Base-by-base conservation (phyloP, 306 rosid genomes). In the barrel medic (Medicago truncatula) region DNA sequence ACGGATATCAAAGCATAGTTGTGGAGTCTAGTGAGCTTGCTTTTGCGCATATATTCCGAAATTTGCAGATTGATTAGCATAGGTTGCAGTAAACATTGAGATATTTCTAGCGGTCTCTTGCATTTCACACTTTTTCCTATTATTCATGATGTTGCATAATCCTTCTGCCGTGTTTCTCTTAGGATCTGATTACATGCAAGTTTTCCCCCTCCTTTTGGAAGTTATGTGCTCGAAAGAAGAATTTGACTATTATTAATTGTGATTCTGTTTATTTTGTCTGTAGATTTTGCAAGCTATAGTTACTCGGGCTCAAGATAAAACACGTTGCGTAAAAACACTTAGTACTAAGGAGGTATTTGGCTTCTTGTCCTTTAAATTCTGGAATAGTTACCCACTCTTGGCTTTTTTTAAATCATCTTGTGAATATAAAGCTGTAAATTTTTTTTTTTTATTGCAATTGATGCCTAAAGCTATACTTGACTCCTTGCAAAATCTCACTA, bases 251-350 rank as follows among this genome's bases (percentile, higher is more conserved):
- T 40, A 52, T 69, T 46, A 15, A 49, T 64, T 16, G 72, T 67
- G 70, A 82, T 65, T 67, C 36, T 34, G 38, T 73, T 66, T 78
- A 44, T 56, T 79, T 64, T 71, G 9, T 40, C 8, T 71, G 40
- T 85, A 92, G 99, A 92, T 92, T 86, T 87, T 95, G 87, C 99
- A 95, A 84, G 88, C 93, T 38, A 89, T 95, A 80, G 97, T 95
- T 83, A 86, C 88, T 64, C 91, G 92, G 72, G 93, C 97, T 53
- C 88, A 88, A 77, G 99, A 95, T 88, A 87, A 88, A 75, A 76
- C 88, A 20, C 91, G 89, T 50, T 61, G 93, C 2, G 23, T 86
- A 75, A 89, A 89, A 83, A 86, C 92, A 77, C 93, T 95, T 16
- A 88, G 97, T 82, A 95, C 99, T 4, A 95, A 92, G 80, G 99